Base-by-base conservation (phyloP, 805 yeast genomes). In the Diddensiella caesifluorescens region DNA sequence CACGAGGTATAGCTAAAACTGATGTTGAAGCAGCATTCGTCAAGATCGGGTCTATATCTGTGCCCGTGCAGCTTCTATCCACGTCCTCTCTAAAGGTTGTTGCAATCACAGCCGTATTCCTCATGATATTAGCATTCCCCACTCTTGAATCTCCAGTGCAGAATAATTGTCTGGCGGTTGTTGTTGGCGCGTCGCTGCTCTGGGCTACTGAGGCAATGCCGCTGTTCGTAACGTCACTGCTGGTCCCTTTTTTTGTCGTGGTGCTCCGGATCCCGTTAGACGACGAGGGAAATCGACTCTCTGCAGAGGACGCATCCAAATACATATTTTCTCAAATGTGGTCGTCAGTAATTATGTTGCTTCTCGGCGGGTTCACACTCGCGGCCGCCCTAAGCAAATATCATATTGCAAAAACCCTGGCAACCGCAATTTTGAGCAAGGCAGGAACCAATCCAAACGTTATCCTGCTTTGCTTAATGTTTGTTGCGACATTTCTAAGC, bases 171-270 rank as follows among this genome's bases (percentile, higher is more conserved):
- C 73, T 90, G 58, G 95, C 97, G 0, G 67, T 90, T 4, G 70
- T 92, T 35, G 71, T 83, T 3, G 77, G 85, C 52, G 80, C 95
- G 1, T 88, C 97, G 0, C 57, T 89, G 38, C 67, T 89, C 20
- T 90, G 97, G 98, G 97, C 97, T 0, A 85, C 97, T 7, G 98
- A 90, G 58, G 77, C 95, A 0, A 77, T 90, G 49, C 97, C 97
- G 4, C 67, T 90, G 32, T 92, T 86, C 63, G 94, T 83, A 12
- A 90, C 98, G 1, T 82, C 97, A 0, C 61, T 90, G 43, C 55
- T 86, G 27, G 75, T 92, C 15, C 98, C 98, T 1, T 67, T 90
- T 35, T 64, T 90, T 39, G 77, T 87, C 30, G 95, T 92, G 1
- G 61, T 79, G 0, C 69, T 87, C 16, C 75, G 79, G 2, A 88